phyloP scores from a whole-genome alignment of 2,329 filamentous ascomycete genomes.

The Plenodomus biglobosus region DNA sequence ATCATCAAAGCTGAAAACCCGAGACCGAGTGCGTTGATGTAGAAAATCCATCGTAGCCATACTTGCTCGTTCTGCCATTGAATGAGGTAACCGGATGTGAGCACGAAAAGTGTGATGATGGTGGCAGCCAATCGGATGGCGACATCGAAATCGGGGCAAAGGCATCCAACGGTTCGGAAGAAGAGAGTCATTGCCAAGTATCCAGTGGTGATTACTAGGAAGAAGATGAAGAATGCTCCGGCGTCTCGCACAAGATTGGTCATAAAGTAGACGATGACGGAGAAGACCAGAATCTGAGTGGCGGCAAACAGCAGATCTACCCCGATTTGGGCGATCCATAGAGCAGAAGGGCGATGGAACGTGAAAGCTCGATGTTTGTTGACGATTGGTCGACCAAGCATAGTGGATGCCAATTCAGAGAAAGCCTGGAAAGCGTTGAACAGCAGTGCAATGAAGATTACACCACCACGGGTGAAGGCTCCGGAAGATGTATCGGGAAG shows the following conservation, averaged over 20 bases:
- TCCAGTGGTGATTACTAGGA: conserved; percentile 47
- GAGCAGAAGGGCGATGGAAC: conserved; percentile 77
- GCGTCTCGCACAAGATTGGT: conserved; percentile 49
- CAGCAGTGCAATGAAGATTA: conserved; percentile 76
- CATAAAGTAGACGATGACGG: conserved; percentile 56
- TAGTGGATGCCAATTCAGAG: conserved; percentile 71
- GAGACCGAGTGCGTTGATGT: conserved; percentile 75
- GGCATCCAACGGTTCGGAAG: conserved; percentile 57
- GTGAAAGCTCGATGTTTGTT: conserved; percentile 84
- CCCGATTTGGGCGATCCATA: conserved; percentile 81
- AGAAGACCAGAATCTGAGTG: conserved; percentile 61
- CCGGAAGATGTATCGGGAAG: conserved; percentile 65
- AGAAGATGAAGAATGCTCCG: conserved; percentile 53
- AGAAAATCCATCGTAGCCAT: conserved; percentile 84
- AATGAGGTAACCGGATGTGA: conserved; percentile 82
- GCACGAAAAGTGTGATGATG: conserved; percentile 77
- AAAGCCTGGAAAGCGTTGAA: conserved; percentile 91
- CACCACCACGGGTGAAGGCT: conserved; percentile 78
- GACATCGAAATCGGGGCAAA: conserved; percentile 80
- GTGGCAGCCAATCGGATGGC: conserved; percentile 79
- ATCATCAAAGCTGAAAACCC: conserved; percentile 79
- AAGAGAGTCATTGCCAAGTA: conserved; percentile 50
- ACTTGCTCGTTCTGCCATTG: conserved; percentile 74
- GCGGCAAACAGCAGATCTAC: conserved; percentile 75
- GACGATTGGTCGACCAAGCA: conserved; percentile 74